Evolutionary conservation across 345 rosid species (phyloP).

Genomic region (Melaleuca quinquenervia): DNA sequence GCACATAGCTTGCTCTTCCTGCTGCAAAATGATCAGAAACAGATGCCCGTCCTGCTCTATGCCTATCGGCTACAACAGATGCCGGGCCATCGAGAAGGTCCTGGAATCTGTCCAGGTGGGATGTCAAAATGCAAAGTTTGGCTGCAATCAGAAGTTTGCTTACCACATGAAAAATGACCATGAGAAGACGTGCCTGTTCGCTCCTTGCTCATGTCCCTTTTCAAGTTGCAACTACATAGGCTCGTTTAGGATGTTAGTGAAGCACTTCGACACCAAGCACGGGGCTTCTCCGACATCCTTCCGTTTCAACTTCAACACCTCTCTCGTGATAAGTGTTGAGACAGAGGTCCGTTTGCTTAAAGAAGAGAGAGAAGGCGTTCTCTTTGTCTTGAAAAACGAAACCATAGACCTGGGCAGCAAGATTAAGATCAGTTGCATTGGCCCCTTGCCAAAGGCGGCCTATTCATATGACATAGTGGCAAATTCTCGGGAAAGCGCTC

Average conservation of each 20-base stretch:
- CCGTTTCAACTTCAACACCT: not conserved
- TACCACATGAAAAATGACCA: constrained; percentile 26
- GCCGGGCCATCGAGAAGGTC: constrained; percentile 49
- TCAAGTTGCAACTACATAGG: constrained; percentile 25
- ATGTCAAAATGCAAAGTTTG: constrained; percentile 34
- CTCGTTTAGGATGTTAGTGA: constrained; percentile 18
- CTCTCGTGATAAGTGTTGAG: not conserved
- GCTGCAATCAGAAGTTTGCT: constrained; percentile 21
- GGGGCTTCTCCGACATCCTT: constrained; percentile 3
- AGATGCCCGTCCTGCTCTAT: constrained; percentile 38
- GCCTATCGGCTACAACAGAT: constrained; percentile 44
- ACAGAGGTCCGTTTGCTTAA: constrained; percentile 3
- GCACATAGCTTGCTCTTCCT: constrained; percentile 42
- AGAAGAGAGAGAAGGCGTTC: constrained; percentile 1
- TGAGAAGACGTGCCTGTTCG: constrained; percentile 23
- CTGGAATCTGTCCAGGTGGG: constrained; percentile 25
- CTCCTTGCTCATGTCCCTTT: constrained; percentile 50
- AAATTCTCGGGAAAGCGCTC: not conserved
- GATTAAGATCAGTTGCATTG: constrained; percentile 7
- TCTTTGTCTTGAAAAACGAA: constrained; percentile 11
- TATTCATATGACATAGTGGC: constrained; percentile 1
- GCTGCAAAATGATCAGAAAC: constrained; percentile 34
- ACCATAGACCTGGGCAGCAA: constrained; percentile 1
- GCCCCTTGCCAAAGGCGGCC: constrained; percentile 5
- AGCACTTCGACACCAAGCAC: constrained; percentile 31